Evolutionary conservation across 2,329 filamentous ascomycete species (phyloP).

Genomic region (Fusarium sororula): DNA sequence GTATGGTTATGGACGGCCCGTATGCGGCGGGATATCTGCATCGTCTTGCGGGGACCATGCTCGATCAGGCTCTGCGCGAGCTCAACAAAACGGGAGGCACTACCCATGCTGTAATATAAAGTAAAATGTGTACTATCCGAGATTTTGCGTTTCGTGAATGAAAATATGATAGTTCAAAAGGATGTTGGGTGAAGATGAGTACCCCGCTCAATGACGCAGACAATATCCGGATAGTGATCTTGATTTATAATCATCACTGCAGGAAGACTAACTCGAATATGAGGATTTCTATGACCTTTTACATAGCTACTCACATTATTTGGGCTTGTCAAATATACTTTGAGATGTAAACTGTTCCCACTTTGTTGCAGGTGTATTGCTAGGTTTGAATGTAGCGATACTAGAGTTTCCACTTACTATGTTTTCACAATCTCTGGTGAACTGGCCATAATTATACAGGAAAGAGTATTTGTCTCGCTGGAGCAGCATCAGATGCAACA

Average conservation of each 20-base stretch:
- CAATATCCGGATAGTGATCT: not conserved
- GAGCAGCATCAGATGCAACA: not conserved
- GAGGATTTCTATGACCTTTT: not conserved
- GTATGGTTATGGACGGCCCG: slow-evolving; percentile 47
- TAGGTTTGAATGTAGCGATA: not conserved
- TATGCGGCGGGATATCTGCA: slow-evolving; percentile 43
- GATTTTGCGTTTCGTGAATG: not conserved
- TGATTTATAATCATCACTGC: slow-evolving; percentile 32
- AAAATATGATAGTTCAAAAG: not conserved
- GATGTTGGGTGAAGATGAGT: not conserved
- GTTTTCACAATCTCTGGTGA: not conserved
- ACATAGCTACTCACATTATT: not conserved
- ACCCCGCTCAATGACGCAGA: slow-evolving; percentile 36
- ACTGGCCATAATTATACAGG: not conserved
- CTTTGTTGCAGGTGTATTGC: not conserved
- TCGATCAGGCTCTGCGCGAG: slow-evolving; percentile 22
- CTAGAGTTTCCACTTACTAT: not conserved
- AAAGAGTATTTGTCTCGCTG: fast-evolving
- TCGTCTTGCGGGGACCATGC: slow-evolving; percentile 30
- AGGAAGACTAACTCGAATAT: not conserved
- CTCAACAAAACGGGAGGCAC: not conserved
- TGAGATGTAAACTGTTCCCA: no score
- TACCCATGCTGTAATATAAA: not conserved
- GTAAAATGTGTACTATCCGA: not conserved
- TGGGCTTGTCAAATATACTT: not conserved